These are phyloP conservation scores for Sporisorium scitamineum DNA, from an alignment of 1,284 basidiomycete species.

Conservation along the genomic window DNA sequence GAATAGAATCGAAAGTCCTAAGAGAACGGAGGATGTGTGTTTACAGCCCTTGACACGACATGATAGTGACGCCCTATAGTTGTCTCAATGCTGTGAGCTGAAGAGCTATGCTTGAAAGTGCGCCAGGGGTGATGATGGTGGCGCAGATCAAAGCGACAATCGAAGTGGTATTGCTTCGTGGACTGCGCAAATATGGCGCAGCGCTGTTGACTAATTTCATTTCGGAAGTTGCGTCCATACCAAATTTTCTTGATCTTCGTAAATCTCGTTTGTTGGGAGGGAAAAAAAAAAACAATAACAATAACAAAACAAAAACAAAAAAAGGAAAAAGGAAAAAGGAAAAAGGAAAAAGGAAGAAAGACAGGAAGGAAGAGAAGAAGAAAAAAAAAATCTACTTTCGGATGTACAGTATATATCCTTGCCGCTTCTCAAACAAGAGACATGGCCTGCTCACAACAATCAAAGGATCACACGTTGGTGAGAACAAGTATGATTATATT, in stretches of 20 bases:
- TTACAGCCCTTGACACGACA: neutral
- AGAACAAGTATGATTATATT: neutral
- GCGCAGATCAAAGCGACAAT: neutral
- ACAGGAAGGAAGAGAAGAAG: neutral
- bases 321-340: too few species aligned
- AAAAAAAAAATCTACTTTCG: neutral
- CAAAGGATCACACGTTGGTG: neutral
- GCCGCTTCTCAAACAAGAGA: neutral
- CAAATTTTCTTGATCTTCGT: too few species aligned
- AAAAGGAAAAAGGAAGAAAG: too few species aligned
- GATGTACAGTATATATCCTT: too few species aligned
- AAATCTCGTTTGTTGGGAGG: too few species aligned
- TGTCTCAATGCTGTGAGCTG: neutral
- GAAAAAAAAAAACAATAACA: too few species aligned
- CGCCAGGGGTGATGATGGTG: neutral
- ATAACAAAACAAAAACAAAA: neutral
- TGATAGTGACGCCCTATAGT: neutral
- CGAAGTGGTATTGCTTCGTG: neutral
- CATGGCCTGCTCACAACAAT: neutral
- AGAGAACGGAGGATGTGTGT: neutral
- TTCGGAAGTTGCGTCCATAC: too few species aligned
- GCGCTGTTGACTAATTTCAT: too few species aligned
- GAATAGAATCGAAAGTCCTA: neutral
- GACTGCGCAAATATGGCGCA: neutral
- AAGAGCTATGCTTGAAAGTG: neutral